A percentile compares a stretch with the other conserved stretches of the same genome.
phyloP scores from a whole-genome alignment of 352 stramenopile species.

The Phytophthora hybrid region DNA sequence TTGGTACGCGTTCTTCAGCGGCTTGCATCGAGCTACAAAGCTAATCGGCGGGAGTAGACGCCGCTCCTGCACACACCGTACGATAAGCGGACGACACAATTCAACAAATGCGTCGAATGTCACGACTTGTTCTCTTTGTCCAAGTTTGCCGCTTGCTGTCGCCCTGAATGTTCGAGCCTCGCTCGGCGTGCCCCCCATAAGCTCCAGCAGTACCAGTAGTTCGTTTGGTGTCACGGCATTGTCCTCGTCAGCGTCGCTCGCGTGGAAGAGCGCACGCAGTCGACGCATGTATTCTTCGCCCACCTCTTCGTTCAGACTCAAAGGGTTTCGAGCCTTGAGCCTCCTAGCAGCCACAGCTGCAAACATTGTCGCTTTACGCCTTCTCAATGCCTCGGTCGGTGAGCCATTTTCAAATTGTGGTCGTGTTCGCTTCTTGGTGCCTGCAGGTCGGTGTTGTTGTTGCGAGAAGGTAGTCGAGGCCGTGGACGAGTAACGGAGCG shows the following conservation, averaged over 20 bases:
- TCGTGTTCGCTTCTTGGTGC: constrained; percentile 24
- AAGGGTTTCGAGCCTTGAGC: constrained; percentile 10
- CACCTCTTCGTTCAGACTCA: constrained; percentile 29
- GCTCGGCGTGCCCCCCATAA: constrained; percentile 34
- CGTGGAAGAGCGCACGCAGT: constrained; percentile 41
- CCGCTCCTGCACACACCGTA: constrained; percentile 18
- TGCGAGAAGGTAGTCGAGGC: constrained; percentile 8
- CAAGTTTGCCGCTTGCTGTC: constrained; percentile 14
- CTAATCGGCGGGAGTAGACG: constrained; percentile 31
- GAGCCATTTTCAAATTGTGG: constrained; percentile 3
- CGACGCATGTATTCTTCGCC: constrained; percentile 40
- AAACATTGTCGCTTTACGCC: constrained; percentile 32
- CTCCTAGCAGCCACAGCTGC: constrained; percentile 20
- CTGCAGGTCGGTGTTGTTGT: neutral
- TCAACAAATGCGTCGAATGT: constrained; percentile 40
- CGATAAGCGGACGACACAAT: constrained; percentile 29
- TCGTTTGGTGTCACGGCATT: constrained; percentile 40
- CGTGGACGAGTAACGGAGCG: constrained; percentile 9
- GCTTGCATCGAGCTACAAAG: constrained; percentile 51
- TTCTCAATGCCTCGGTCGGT: constrained; percentile 7
- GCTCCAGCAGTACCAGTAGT: constrained; percentile 37
- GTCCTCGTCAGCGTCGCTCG: constrained; percentile 49
- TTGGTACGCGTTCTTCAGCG: constrained; percentile 54
- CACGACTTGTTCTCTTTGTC: constrained; percentile 9
- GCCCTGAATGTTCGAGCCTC: constrained; percentile 10